Evolutionary conservation across 2,329 filamentous ascomycete genomes (phyloP).

Genomic region (Monosporascus sp.): DNA sequence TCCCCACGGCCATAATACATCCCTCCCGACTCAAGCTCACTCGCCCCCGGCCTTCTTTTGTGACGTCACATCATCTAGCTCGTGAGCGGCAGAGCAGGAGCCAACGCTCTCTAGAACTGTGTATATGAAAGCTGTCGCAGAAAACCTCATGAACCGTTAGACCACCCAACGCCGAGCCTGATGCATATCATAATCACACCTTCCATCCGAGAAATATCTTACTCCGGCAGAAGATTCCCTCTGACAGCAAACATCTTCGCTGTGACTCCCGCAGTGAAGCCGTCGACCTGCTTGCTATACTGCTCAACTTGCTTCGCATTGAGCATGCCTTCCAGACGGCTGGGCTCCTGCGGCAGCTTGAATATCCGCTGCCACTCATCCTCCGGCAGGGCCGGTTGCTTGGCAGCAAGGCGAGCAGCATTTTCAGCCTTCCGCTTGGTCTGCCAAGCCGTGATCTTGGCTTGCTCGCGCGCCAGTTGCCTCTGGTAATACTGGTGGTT

Average conservation of each 20-base stretch:
- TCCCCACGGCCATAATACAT: no score
- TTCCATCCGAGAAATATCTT: slow-evolving; percentile 16
- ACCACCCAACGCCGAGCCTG: slow-evolving; percentile 29
- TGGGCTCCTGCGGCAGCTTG: slow-evolving; percentile 95
- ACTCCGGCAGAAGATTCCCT: slow-evolving; percentile 58
- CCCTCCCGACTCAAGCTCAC: no score
- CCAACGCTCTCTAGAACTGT: neutral
- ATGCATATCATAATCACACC: slow-evolving; percentile 20
- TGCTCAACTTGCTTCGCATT: slow-evolving; percentile 96
- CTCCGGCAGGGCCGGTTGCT: slow-evolving; percentile 84
- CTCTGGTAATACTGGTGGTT: slow-evolving; percentile 97
- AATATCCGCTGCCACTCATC: slow-evolving; percentile 98
- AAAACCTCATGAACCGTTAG: slow-evolving; percentile 17
- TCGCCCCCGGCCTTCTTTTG: no score
- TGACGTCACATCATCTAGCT: no score
- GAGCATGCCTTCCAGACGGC: slow-evolving; percentile 85
- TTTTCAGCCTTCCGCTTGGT: slow-evolving; percentile 96
- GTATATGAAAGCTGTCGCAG: slow-evolving; percentile 13
- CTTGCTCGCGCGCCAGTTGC: slow-evolving; percentile 86
- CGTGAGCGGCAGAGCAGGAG: no score
- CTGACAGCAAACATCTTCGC: slow-evolving; percentile 98
- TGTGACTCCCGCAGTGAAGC: slow-evolving; percentile 84
- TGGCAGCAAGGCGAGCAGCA: slow-evolving; percentile 72
- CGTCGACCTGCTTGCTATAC: slow-evolving; percentile 95
- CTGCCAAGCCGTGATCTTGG: slow-evolving; percentile 96